phyloP scores from a whole-genome alignment of 768 basidiomycete species.

The Lentinula guzmanii region DNA sequence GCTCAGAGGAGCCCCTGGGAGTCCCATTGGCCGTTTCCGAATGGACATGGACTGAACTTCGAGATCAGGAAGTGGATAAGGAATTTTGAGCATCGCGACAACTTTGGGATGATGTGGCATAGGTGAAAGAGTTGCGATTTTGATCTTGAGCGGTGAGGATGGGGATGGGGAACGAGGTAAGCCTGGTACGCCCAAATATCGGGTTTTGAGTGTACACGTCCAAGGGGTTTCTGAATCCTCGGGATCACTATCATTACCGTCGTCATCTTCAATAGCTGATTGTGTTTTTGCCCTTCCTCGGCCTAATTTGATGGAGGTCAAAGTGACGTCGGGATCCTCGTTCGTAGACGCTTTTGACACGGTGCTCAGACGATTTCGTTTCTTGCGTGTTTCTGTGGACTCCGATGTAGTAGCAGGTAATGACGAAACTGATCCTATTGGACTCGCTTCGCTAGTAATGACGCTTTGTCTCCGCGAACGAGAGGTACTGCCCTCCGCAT shows the following conservation, averaged over 20 bases:
- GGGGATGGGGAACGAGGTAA: neutral
- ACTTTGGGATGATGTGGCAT: constrained; percentile 97
- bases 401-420: neutral
- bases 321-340: neutral
- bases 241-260: constrained; percentile 83
- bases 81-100: constrained; percentile 85
- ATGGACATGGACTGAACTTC: constrained; percentile 58
- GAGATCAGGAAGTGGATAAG: constrained; percentile 82
- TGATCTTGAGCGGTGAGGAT: constrained; percentile 32
- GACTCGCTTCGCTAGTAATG: neutral
- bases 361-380: neutral
- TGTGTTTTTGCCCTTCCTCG: neutral
- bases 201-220: constrained; percentile 78
- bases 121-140: constrained; percentile 82
- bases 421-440: neutral
- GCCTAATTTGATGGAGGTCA: neutral
- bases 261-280: constrained; percentile 28
- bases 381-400: neutral
- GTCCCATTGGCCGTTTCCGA: constrained; percentile 41
- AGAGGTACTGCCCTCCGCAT: constrained; percentile 12
- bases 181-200: constrained; percentile 26
- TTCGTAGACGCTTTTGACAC: neutral
- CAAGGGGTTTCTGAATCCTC: constrained; percentile 97
- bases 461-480: neutral
- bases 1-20: constrained; percentile 17